Evolutionary conservation across 2,329 filamentous ascomycete species (phyloP).

Genomic region (Paracoccidioides brasiliensis): DNA sequence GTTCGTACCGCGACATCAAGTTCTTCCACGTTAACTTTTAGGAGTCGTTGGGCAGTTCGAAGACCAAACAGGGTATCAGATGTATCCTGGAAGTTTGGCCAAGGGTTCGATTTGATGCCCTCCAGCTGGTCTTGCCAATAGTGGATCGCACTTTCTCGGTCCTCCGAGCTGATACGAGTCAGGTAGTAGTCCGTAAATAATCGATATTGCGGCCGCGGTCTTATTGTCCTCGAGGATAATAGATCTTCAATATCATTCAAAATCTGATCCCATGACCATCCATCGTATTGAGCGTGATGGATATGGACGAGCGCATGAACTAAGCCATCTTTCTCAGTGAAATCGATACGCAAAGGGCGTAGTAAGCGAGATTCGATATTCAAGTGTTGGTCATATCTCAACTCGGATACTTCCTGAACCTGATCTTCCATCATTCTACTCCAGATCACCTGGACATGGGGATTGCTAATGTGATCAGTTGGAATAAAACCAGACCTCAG

Average conservation of each 20-base stretch:
- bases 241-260: slow-evolving; percentile 50
- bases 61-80: slow-evolving; percentile 18
- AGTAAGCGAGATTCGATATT: slow-evolving; percentile 30
- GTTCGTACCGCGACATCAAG: slow-evolving; percentile 27
- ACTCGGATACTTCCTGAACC: slow-evolving; percentile 31
- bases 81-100: slow-evolving; percentile 47
- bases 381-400: slow-evolving; percentile 30
- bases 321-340: slow-evolving; percentile 23
- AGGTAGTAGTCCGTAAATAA: slow-evolving; percentile 43
- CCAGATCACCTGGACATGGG: slow-evolving; percentile 54
- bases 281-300: slow-evolving; percentile 80
- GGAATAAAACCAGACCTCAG: slow-evolving; percentile 61
- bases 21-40: slow-evolving; percentile 24
- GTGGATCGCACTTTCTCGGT: slow-evolving; percentile 33
- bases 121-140: slow-evolving; percentile 61
- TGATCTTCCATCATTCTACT: slow-evolving; percentile 33
- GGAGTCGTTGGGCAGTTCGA: slow-evolving; percentile 14
- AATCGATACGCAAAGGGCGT: slow-evolving; percentile 50
- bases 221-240: slow-evolving; percentile 24
- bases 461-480: slow-evolving; percentile 30
- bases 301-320: slow-evolving; percentile 41
- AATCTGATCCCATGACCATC: slow-evolving; percentile 77
- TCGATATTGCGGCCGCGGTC: slow-evolving; percentile 45
- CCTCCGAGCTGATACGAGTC: slow-evolving; percentile 15
- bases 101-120: slow-evolving; percentile 39